Conservation (phyloP, 1,284 basidiomycete species). For the Leccinum subrobustum region DNA sequence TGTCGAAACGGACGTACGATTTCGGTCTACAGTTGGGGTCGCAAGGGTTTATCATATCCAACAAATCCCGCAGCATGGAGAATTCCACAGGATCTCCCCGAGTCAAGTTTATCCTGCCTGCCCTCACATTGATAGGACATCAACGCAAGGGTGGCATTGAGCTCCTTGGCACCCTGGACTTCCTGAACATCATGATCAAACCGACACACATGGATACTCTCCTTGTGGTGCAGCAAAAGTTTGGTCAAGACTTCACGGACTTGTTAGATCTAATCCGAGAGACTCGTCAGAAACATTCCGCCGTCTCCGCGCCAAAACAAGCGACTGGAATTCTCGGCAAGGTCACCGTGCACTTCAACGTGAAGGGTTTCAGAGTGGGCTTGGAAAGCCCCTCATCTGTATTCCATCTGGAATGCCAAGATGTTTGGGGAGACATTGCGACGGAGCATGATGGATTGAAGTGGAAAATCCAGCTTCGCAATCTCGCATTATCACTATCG, state of each 20-base stretch:
- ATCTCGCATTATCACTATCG: constrained; percentile 72
- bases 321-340: constrained; percentile 5
- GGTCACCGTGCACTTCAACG: constrained; percentile 56
- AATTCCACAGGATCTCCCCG: constrained; percentile 39
- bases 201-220: constrained; percentile 80
- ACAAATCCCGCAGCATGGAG: constrained; percentile 41
- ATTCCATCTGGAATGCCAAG: constrained; percentile 70
- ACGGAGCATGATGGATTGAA: constrained; percentile 42
- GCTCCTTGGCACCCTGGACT: constrained; percentile 60
- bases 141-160: constrained; percentile 51
- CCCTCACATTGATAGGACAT: constrained; percentile 57
- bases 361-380: constrained; percentile 77
- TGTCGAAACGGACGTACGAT: constrained; percentile 38
- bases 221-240: constrained; percentile 78
- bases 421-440: constrained; percentile 60
- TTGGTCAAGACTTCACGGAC: constrained; percentile 84
- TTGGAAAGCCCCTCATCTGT: constrained; percentile 70
- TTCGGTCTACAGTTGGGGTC: constrained; percentile 67
- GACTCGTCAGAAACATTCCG: constrained; percentile 44
- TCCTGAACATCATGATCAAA: constrained; percentile 69
- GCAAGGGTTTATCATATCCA: constrained; percentile 63
- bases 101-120: constrained; percentile 64
- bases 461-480: constrained; percentile 68
- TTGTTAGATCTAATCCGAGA: constrained; percentile 64
- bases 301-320: constrained; percentile 20